These are phyloP conservation scores for Monosiga brevicollis DNA, from an alignment of 78 protist genomes.

Conservation along the genomic window DNA sequence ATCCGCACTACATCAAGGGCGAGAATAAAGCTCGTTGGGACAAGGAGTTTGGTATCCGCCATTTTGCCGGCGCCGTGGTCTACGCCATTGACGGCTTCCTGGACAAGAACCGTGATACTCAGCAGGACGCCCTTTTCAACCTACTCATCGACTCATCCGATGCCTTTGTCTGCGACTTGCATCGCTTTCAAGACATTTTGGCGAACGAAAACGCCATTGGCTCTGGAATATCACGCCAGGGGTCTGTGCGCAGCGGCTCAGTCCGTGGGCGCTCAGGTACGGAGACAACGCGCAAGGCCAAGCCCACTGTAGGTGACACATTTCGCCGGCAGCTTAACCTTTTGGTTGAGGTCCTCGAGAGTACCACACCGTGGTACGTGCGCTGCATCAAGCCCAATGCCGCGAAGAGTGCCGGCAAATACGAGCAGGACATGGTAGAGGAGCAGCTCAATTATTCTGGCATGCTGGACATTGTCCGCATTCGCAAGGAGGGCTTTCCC, in stretches of 20 bases:
- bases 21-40: background rate
- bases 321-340: constrained; percentile 1
- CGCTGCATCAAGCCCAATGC: constrained; percentile 74
- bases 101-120: constrained; percentile 80
- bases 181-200: background rate
- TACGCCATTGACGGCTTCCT: constrained; percentile 70
- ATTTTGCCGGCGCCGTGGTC: constrained; percentile 61
- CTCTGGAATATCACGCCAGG: background rate
- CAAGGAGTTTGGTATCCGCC: constrained; percentile 35
- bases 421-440: constrained; percentile 13
- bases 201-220: background rate
- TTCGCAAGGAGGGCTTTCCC: constrained; percentile 68
- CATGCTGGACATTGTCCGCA: constrained; percentile 60
- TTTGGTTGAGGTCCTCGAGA: constrained; percentile 33
- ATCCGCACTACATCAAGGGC: background rate
- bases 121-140: constrained; percentile 6
- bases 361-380: constrained; percentile 47
- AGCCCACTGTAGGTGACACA: background rate
- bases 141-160: constrained; percentile 6
- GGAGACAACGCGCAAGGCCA: background rate
- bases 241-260: background rate
- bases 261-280: background rate
- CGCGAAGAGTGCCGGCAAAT: constrained; percentile 20
- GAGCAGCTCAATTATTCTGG: constrained; percentile 70
- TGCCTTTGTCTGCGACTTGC: background rate